These are phyloP conservation scores for Yamadazyma ubonensis DNA, from an alignment of 805 yeast species.

Conservation along the genomic window DNA sequence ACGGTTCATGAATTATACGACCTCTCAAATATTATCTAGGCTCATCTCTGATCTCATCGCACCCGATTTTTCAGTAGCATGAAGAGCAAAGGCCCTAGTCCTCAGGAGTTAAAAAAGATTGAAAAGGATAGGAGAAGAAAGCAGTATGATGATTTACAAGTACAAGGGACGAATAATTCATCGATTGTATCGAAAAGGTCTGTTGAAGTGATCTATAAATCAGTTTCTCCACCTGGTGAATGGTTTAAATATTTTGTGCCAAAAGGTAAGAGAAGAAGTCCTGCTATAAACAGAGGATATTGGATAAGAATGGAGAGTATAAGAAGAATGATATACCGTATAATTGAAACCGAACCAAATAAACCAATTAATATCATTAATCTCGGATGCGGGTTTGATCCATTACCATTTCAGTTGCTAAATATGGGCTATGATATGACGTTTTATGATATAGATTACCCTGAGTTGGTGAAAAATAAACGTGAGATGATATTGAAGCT, in stretches of 20 bases:
- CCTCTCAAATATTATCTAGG: neutral
- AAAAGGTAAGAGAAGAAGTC: constrained; percentile 66
- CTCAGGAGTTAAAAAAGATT: constrained; percentile 24
- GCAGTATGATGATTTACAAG: constrained; percentile 58
- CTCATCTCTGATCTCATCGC: constrained; percentile 1
- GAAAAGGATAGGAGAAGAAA: constrained; percentile 48
- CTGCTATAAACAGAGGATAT: constrained; percentile 79
- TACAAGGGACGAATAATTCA: constrained; percentile 83
- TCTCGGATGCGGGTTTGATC: constrained; percentile 74
- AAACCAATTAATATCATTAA: constrained; percentile 45
- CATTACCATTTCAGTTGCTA: constrained; percentile 41
- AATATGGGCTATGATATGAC: constrained; percentile 32
- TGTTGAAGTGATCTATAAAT: constrained; percentile 61
- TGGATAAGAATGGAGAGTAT: constrained; percentile 79
- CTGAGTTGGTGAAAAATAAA: constrained; percentile 62
- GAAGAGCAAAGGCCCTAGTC: constrained; percentile 11
- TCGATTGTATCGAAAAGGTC: constrained; percentile 82
- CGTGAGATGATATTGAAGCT: constrained; percentile 49
- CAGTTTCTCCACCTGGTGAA: constrained; percentile 34
- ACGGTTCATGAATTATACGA: constrained; percentile 1
- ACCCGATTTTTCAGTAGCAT: constrained; percentile 1
- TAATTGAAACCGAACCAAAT: constrained; percentile 26
- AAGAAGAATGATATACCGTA: constrained; percentile 47
- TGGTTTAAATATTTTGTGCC: constrained; percentile 71
- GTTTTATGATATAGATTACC: constrained; percentile 74